These are phyloP conservation scores for Chlorella ohadii DNA, from an alignment of 139 green algal species.

Conservation along the genomic window DNA sequence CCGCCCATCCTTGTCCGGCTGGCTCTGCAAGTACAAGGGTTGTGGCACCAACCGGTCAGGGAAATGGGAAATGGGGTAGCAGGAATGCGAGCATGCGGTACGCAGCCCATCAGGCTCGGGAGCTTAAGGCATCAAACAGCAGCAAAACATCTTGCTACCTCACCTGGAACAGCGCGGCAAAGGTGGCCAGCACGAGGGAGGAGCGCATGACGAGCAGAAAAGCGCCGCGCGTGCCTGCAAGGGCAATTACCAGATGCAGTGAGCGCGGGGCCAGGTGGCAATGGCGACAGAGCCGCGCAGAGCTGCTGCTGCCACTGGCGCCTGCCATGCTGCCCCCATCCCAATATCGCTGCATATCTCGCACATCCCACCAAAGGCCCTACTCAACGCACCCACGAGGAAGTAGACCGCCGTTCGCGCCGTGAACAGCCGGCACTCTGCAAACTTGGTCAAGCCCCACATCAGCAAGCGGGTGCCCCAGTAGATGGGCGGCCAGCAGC, in stretches of 20 bases:
- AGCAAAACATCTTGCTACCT: too few relatives aligned
- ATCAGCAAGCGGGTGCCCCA: conserved; percentile 2
- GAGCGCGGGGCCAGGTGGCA: too few relatives aligned
- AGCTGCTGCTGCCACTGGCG: not conserved
- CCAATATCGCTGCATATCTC: too few relatives aligned
- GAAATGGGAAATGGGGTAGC: too few relatives aligned
- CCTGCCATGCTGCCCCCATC: too few relatives aligned
- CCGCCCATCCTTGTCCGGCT: conserved; percentile 9
- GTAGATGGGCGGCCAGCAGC: conserved; percentile 27
- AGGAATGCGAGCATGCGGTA: too few relatives aligned
- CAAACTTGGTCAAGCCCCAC: conserved; percentile 12
- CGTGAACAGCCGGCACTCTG: conserved; percentile 8
- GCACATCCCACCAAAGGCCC: not conserved
- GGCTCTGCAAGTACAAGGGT: not conserved
- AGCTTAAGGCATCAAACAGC: too few relatives aligned
- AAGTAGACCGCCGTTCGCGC: conserved; percentile 25
- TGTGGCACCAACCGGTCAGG: too few relatives aligned
- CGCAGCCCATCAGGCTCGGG: too few relatives aligned
- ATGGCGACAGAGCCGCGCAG: too few relatives aligned
- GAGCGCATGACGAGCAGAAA: conserved; percentile 24
- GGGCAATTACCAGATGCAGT: not conserved
- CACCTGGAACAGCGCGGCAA: conserved; percentile 24
- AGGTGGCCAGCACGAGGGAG: conserved; percentile 18
- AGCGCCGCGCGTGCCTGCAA: conserved; percentile 16
- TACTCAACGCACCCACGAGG: not conserved